phyloP scores from a whole-genome alignment of 2,329 filamentous ascomycete genomes.

The Pezicula carpinea region DNA sequence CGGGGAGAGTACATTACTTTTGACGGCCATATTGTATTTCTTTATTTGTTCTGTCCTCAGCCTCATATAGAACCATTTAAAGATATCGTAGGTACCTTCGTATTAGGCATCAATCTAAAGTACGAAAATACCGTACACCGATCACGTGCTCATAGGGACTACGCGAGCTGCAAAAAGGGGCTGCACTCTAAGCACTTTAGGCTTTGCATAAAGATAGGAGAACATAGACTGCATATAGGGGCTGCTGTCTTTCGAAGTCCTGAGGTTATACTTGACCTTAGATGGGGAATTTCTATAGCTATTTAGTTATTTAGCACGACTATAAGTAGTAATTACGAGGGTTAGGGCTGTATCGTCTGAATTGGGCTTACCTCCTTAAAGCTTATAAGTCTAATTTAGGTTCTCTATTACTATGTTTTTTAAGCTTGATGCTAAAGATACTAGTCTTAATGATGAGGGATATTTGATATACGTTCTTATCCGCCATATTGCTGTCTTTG shows the following conservation, averaged over 20 bases:
- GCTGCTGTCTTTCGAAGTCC: background rate
- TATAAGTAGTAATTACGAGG: background rate
- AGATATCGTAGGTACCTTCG: no score
- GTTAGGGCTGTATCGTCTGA: background rate
- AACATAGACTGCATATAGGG: background rate
- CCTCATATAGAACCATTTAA: no score
- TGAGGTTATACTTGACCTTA: background rate
- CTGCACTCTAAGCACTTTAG: no score
- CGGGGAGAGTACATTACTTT: no score
- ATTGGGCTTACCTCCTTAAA: background rate
- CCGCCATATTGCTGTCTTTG: background rate
- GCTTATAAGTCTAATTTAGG: background rate
- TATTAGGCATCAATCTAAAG: no score
- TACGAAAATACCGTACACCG: no score
- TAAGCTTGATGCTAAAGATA: background rate
- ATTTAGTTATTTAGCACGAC: background rate
- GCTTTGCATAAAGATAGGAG: background rate
- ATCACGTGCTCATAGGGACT: no score
- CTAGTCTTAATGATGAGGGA: background rate
- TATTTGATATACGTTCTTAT: background rate
- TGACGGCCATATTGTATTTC: no score
- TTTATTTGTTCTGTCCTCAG: no score
- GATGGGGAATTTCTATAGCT: background rate
- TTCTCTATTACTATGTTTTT: background rate
- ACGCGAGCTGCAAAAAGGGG: no score